Percentiles rank a stretch among this genome's conserved stretches.
Evolutionary conservation across 2,329 filamentous ascomycete genomes (phyloP).

Genomic region (Nothophoma quercina): DNA sequence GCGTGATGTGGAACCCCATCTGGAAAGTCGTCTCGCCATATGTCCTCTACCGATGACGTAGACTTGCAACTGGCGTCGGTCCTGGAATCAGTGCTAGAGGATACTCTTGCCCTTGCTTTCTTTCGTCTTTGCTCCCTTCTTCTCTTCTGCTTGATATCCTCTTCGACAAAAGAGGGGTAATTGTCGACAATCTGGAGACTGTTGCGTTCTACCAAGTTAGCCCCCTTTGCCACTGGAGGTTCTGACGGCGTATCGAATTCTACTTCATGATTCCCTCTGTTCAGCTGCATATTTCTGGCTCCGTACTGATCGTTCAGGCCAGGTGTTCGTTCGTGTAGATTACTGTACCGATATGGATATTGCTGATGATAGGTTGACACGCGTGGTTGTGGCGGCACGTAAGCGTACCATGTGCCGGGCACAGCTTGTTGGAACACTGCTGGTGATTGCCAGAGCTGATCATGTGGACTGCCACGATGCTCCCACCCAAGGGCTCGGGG

Average conservation of each 20-base stretch:
- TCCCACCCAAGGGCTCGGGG: not conserved
- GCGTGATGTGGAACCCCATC: not conserved
- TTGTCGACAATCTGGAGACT: slow-evolving; percentile 34
- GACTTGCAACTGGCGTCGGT: not conserved
- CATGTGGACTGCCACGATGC: not conserved
- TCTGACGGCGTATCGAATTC: too few species aligned
- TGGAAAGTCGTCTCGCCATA: not conserved
- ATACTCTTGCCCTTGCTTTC: not conserved
- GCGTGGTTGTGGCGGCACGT: not conserved
- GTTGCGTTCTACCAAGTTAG: slow-evolving; percentile 16
- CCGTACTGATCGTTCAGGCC: too few species aligned
- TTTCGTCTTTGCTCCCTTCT: too few species aligned
- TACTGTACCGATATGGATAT: too few species aligned
- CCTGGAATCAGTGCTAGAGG: slow-evolving; percentile 1
- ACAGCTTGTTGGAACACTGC: not conserved
- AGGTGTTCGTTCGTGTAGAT: too few species aligned
- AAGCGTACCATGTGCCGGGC: not conserved
- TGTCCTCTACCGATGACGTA: not conserved
- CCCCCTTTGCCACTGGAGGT: not conserved
- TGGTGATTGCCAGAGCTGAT: not conserved
- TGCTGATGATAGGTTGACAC: not conserved
- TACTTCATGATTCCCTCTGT: not conserved
- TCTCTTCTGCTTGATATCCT: slow-evolving; percentile 11
- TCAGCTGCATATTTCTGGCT: too few species aligned
- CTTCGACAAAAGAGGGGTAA: slow-evolving; percentile 26